A percentile compares a stretch with the other conserved stretches of the same genome.
phyloP scores from a whole-genome alignment of 257 asterid genomes.

The Coffea eugenioides region DNA sequence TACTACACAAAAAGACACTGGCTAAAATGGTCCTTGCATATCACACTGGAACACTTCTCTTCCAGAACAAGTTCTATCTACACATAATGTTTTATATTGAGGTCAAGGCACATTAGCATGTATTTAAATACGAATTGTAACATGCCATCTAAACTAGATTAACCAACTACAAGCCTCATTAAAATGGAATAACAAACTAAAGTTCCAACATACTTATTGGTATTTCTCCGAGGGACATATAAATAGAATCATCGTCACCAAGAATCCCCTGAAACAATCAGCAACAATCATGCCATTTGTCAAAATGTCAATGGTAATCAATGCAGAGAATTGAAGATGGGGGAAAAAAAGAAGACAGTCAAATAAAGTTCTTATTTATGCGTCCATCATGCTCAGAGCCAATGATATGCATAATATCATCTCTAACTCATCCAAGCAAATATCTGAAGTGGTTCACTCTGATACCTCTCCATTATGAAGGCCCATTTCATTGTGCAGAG shows the following conservation, averaged over 20 bases:
- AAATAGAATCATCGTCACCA: slow-evolving; percentile 90
- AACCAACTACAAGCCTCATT: slow-evolving; percentile 5
- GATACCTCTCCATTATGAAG: slow-evolving; percentile 80
- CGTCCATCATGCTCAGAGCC: slow-evolving; percentile 12
- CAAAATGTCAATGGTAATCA: neutral
- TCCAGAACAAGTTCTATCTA: neutral
- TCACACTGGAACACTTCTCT: neutral
- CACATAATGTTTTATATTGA: neutral
- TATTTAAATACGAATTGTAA: neutral
- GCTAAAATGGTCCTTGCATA: neutral
- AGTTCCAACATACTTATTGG: slow-evolving; percentile 67
- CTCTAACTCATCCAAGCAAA: slow-evolving; percentile 3
- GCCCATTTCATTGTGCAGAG: slow-evolving; percentile 69
- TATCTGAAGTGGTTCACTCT: slow-evolving; percentile 12
- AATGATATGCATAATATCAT: slow-evolving; percentile 3
- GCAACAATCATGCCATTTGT: slow-evolving; percentile 10
- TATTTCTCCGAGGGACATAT: slow-evolving; percentile 92
- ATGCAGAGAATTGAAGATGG: neutral
- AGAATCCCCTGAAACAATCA: slow-evolving; percentile 76
- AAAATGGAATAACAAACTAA: slow-evolving; percentile 6
- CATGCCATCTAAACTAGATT: neutral
- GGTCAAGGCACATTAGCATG: neutral
- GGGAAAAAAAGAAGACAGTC: neutral
- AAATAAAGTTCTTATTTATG: neutral
- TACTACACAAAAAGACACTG: neutral